Percentiles rank a stretch among this genome's conserved stretches.
These are phyloP conservation scores for Metschnikowia cerradonensis DNA, from an alignment of 805 yeast genomes.

Conservation along the genomic window DNA sequence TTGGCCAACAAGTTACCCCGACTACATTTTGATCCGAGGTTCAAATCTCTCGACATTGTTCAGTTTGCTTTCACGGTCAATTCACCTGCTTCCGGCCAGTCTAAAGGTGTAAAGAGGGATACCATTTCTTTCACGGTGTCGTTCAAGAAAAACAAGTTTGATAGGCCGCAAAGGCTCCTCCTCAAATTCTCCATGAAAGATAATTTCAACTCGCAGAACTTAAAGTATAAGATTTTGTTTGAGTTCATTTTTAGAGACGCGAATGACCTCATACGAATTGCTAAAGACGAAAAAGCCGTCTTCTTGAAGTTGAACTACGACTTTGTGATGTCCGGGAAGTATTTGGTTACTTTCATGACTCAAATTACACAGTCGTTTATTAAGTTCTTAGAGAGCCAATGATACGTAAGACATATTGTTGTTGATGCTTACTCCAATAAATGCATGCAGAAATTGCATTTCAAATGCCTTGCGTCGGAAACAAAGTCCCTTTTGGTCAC, in stretches of 20 bases:
- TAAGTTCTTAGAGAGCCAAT: background rate
- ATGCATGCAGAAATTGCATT: background rate
- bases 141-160: constrained; percentile 31
- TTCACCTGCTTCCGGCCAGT: constrained; percentile 20
- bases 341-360: constrained; percentile 28
- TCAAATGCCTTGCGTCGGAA: background rate
- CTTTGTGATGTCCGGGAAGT: constrained; percentile 26
- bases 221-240: constrained; percentile 36
- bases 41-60: constrained; percentile 27
- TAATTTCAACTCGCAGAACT: constrained; percentile 33
- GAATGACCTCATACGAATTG: constrained; percentile 11
- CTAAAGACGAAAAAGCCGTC: constrained; percentile 2
- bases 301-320: constrained; percentile 38
- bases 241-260: constrained; percentile 22
- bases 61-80: constrained; percentile 32
- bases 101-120: constrained; percentile 35
- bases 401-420: background rate
- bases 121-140: constrained; percentile 26
- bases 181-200: constrained; percentile 33
- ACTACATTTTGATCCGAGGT: constrained; percentile 30
- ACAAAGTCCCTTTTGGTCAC: background rate
- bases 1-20: constrained; percentile 31
- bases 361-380: constrained; percentile 22
- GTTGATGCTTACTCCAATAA: background rate
- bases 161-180: constrained; percentile 18